A percentile compares a stretch with the other conserved stretches of the same genome.
These are phyloP conservation scores for Aspergillus floridensis DNA, from an alignment of 2,329 filamentous ascomycete genomes.

Conservation along the genomic window DNA sequence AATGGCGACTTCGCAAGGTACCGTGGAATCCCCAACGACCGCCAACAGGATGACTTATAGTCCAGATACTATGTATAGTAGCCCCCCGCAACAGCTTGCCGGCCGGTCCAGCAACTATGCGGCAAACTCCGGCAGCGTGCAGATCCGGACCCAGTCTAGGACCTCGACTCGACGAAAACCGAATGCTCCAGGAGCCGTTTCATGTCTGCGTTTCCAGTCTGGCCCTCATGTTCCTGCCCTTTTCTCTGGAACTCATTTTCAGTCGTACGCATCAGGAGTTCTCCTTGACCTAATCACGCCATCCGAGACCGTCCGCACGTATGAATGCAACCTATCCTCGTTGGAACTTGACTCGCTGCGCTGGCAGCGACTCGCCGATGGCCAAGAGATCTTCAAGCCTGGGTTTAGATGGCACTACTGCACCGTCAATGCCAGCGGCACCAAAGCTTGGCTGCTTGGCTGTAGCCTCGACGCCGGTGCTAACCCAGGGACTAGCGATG, in stretches of 20 bases:
- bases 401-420: constrained; percentile 99
- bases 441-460: constrained; percentile 94
- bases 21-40: constrained; percentile 42
- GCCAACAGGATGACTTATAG: constrained; percentile 37
- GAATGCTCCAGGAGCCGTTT: constrained; percentile 80
- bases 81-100: constrained; percentile 33
- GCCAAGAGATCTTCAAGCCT: constrained; percentile 84
- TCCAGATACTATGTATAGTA: constrained; percentile 38
- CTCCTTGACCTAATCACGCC: constrained; percentile 93
- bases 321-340: constrained; percentile 86
- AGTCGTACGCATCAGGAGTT: constrained; percentile 88
- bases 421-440: constrained; percentile 90
- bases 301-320: constrained; percentile 77
- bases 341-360: constrained; percentile 81
- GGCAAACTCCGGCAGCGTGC: constrained; percentile 65
- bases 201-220: constrained; percentile 83
- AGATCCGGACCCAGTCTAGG: constrained; percentile 57
- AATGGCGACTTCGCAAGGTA: constrained; percentile 60
- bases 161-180: constrained; percentile 50
- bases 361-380: constrained; percentile 94
- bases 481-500: constrained; percentile 68
- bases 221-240: constrained; percentile 84
- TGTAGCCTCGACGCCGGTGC: constrained; percentile 73
- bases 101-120: constrained; percentile 59
- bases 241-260: constrained; percentile 89